A percentile compares a stretch with the other conserved stretches of the same genome.
These are phyloP conservation scores for Nemania abortiva DNA, from an alignment of 2,329 filamentous ascomycete species.

Conservation along the genomic window DNA sequence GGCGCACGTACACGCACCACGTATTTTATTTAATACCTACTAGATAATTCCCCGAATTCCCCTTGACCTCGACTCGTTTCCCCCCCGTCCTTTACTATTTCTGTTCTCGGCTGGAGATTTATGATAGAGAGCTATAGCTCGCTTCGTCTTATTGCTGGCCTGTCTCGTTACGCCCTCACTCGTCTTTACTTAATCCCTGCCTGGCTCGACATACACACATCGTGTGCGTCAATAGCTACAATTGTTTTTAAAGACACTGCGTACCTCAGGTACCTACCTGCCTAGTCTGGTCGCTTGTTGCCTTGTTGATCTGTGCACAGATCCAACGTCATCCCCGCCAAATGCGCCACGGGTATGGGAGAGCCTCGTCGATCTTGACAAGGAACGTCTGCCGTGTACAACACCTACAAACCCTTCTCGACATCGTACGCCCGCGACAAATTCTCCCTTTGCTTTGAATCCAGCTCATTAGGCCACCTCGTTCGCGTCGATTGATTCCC, in stretches of 20 bases:
- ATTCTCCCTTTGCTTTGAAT: conserved; percentile 6
- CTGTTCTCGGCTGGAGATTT: conserved; percentile 2
- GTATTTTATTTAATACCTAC: conserved; percentile 24
- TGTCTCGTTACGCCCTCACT: conserved; percentile 1
- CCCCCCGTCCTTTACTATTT: conserved; percentile 11
- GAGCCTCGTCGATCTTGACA: conserved; percentile 32
- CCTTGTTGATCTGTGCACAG: conserved; percentile 19
- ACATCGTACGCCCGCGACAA: conserved; percentile 31
- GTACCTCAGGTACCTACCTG: too few species aligned
- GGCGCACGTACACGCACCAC: not conserved
- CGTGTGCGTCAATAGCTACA: not conserved
- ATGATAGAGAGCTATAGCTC: conserved; percentile 3
- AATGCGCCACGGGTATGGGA: conserved; percentile 7
- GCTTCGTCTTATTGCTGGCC: conserved; percentile 16
- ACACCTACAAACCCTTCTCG: conserved; percentile 20
- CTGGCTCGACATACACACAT: not conserved
- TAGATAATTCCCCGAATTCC: conserved; percentile 21
- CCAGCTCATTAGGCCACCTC: not conserved
- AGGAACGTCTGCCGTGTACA: conserved; percentile 16
- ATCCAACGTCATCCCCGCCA: conserved; percentile 29
- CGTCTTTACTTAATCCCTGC: conserved; percentile 3
- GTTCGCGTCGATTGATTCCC: conserved; percentile 4
- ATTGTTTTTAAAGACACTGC: conserved; percentile 6
- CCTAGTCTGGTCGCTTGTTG: conserved; percentile 2
- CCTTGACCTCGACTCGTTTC: not conserved